Percentiles rank a stretch among this genome's conserved stretches.
These are phyloP conservation scores for Boletus bicolor DNA, from an alignment of 768 basidiomycete species.

Conservation along the genomic window DNA sequence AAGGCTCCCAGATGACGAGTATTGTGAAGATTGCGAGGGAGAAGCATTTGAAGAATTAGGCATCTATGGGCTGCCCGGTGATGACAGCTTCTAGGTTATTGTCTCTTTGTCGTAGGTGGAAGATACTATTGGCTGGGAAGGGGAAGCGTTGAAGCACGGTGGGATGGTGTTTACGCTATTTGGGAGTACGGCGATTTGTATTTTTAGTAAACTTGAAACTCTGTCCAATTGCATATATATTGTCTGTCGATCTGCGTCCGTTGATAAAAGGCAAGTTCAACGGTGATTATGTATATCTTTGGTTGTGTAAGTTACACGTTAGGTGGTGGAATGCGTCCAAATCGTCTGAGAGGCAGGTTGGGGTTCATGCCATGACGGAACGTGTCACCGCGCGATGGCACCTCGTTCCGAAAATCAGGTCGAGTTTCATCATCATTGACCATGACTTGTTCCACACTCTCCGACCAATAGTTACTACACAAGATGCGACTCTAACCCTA, in stretches of 20 bases:
- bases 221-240: too few relatives aligned
- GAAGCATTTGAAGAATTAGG: background rate
- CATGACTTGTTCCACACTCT: background rate
- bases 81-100: background rate
- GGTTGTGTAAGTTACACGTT: too few relatives aligned
- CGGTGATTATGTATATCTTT: too few relatives aligned
- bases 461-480: too few relatives aligned
- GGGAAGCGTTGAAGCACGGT: background rate
- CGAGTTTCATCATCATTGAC: background rate
- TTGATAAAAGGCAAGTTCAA: too few relatives aligned
- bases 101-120: background rate
- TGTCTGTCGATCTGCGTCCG: too few relatives aligned
- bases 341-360: too few relatives aligned
- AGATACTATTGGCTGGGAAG: background rate
- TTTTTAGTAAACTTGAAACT: too few relatives aligned
- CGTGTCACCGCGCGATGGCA: too few relatives aligned
- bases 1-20: background rate
- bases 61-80: background rate
- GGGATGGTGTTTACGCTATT: background rate
- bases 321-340: too few relatives aligned
- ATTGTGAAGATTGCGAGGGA: background rate
- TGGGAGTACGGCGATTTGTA: background rate
- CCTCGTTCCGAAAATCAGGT: too few relatives aligned
- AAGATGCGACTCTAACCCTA: background rate
- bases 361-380: too few relatives aligned